Conservation (phyloP, 1,284 basidiomycete genomes). For the Microbotryum intermedium region DNA sequence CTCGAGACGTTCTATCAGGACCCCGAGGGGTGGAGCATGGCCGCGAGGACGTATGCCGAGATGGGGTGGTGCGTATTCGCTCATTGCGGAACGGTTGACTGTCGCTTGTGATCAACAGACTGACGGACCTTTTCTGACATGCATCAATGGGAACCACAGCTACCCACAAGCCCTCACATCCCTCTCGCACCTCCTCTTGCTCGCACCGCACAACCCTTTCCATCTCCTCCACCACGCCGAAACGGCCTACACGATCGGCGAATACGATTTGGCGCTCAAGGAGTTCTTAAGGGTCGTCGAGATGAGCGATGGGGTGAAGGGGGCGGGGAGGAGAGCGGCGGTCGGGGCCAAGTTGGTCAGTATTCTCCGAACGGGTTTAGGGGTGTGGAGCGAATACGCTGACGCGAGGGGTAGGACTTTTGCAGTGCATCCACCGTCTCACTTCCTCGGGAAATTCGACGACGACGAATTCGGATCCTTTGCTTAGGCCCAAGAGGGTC, state of each 20-base stretch:
- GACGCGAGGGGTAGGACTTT: neutral
- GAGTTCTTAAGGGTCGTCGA: slow-evolving; percentile 73
- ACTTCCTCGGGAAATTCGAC: neutral
- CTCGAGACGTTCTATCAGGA: slow-evolving; percentile 92
- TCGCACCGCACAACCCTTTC: slow-evolving; percentile 77
- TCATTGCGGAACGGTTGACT: no score
- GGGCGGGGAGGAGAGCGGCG: slow-evolving; percentile 54
- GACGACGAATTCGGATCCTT: neutral
- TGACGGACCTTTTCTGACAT: no score
- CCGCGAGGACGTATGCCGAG: slow-evolving; percentile 78
- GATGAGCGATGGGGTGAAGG: slow-evolving; percentile 48
- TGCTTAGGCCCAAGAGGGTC: neutral
- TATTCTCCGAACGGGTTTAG: slow-evolving; percentile 14
- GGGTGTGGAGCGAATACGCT: neutral
- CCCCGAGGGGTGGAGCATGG: slow-evolving; percentile 81
- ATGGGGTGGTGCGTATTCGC: slow-evolving; percentile 60
- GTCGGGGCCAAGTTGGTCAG: slow-evolving; percentile 74
- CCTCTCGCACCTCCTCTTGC: slow-evolving; percentile 68
- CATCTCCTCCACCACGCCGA: slow-evolving; percentile 75
- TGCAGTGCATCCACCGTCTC: slow-evolving; percentile 5
- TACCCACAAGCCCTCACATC: slow-evolving; percentile 61
- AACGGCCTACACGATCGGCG: slow-evolving; percentile 67
- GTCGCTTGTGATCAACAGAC: no score
- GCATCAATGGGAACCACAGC: slow-evolving; percentile 39
- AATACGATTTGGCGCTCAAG: slow-evolving; percentile 65